Evolutionary conservation across 2,329 filamentous ascomycete genomes (phyloP), one percentile per base, ranked within the genome.

Genomic region (Diplodia seriata): DNA sequence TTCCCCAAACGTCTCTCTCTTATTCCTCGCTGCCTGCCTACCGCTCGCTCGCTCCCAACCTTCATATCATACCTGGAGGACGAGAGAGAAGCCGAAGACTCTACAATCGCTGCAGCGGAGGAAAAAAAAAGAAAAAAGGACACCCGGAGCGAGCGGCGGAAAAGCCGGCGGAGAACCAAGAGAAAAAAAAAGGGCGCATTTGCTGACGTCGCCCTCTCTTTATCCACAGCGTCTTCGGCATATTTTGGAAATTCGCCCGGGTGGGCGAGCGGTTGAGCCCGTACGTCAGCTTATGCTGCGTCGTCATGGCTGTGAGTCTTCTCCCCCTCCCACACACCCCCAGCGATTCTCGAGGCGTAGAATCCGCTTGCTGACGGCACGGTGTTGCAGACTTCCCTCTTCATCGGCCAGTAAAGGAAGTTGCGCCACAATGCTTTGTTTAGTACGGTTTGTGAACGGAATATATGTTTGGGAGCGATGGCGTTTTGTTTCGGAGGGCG

Each of bases 231-330:
- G 82, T 93, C 62, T 87, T 93, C 73, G 92, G 93, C 64, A 90
- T 97, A 70, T 96, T 98, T 78, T 99, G 95, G 95, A 97, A 98
- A 81, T 93, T 89, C 71, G 95, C 95, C 31, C 86, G 95, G 71
- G 89, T 99, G 77, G 95, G 95, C 47, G 95, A 99, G 83, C 84
- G 95, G 71, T 79, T 99, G 72, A 97, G 93, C 78, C 95, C 95
- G 51, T 98, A 98, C 79, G 92, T 99, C 74, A 96, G 93, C 82
- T 84, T 98, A 77, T 96, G 93, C 79, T 98, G 94, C 78, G 85
- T 97, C 38, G 81, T 93, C 74, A 98, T 99, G 94, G 95, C 95
- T 72, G 95, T 97, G 78, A 81, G 87, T 71, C 9, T 26, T 26
- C 26, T 15, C 18, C 26, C 33, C 31, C 31, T 40, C 49, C 31